Base-by-base conservation (phyloP, 352 stramenopile species). In the Hyaloperonospora arabidopsidis region DNA sequence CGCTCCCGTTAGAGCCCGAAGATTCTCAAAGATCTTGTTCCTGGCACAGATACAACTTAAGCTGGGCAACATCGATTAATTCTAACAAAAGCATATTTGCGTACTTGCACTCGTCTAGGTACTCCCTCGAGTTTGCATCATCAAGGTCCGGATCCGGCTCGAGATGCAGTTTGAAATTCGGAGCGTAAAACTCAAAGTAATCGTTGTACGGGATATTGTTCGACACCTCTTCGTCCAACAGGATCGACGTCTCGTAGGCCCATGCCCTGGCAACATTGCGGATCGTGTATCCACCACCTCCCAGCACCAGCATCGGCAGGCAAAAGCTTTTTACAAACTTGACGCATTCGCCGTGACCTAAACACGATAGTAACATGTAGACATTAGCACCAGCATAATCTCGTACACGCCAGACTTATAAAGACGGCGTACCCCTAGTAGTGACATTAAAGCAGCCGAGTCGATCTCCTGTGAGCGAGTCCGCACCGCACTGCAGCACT, bases 361-460 rank as follows among this genome's bases (percentile, higher is more conserved):
- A 1, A 15, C 5, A 28, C 13, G 11, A 28, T 11, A n/a, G 18
- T 28, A 45, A 17, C 8, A 45, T n/a, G 8, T 28, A 17, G 22
- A 19, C 40, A 45, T n/a, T 1, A 23, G 40, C 40, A 17, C 38
- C 19, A 45, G n/a, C 6, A 2, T 15, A 15, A 41, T 5, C 13
- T 18, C 35, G 1, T 41, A 41, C 12, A 18, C 35, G 2, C 12
- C 35, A 18, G 35, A n/a, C 2, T 15, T 41, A 4, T 5, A 15
- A 4, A 8, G 25, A 32, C n/a, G 35, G 12, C 36, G 7, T 53
- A 85, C 69, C 74, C 63, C 74, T 60, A 10, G 96, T 77, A 21
- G 92, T 98, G 14, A 99, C 74, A 68, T 99, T 99, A 64, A 99
- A 99, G 67, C 89, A 98, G 39, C 96, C 96, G 6, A 99, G 75